phyloP scores from a whole-genome alignment of 495 filamentous ascomycete species.

The Penicillium subrubescens region DNA sequence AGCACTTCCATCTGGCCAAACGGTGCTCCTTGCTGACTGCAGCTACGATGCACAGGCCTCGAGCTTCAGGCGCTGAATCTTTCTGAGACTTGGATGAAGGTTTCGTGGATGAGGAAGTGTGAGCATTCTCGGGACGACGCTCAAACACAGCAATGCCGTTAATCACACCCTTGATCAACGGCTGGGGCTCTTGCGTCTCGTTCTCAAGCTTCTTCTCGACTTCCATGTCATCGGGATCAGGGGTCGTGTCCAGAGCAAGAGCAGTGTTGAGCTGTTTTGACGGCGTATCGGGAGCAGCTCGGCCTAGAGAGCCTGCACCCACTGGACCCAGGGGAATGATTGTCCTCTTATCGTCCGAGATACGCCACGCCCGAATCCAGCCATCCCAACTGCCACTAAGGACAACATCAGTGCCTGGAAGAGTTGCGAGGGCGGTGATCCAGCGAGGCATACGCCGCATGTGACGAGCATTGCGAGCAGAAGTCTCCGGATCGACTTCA shows the following conservation, averaged over 20 bases:
- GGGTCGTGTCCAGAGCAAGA: conserved; percentile 31
- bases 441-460: conserved; percentile 64
- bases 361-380: conserved; percentile 76
- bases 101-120: conserved; percentile 30
- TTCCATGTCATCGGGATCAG: conserved; percentile 27
- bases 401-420: conserved; percentile 86
- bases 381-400: conserved; percentile 95
- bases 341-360: conserved; percentile 79
- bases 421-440: conserved; percentile 83
- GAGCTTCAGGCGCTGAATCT: conserved; percentile 45
- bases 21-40: conserved; percentile 85
- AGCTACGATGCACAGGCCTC: conserved; percentile 77
- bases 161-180: conserved; percentile 69
- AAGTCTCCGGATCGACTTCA: conserved; percentile 61
- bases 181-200: conserved; percentile 27
- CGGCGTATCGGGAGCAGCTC: conserved; percentile 33
- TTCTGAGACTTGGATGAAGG: conserved; percentile 55
- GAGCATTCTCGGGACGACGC: conserved; percentile 40
- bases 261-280: conserved; percentile 42
- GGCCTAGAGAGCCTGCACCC: conserved; percentile 38
- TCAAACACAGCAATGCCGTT: conserved; percentile 88
- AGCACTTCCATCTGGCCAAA: conserved; percentile 72
- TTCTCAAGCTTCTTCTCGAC: conserved; percentile 19
- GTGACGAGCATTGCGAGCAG: conserved; percentile 54
- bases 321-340: conserved; percentile 72